Conservation (phyloP, 179 eudicot genomes). For the Silene coronaria region DNA sequence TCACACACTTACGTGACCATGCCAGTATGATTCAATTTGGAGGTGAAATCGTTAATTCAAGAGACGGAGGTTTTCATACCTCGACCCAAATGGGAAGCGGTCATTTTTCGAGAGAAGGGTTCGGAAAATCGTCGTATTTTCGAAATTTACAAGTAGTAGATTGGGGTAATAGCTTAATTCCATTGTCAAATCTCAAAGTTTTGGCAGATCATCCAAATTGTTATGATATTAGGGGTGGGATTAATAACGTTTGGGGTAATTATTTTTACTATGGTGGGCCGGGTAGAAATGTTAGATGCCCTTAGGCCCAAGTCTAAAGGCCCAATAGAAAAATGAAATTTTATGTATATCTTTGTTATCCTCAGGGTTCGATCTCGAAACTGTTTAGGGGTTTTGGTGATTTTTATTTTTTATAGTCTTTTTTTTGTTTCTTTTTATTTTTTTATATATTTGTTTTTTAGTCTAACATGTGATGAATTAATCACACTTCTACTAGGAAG, state of each 20-base stretch:
- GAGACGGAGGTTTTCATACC: slow-evolving; percentile 43
- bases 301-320: slow-evolving; percentile 19
- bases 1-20: slow-evolving; percentile 45
- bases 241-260: slow-evolving; percentile 60
- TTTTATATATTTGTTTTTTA: slow-evolving; percentile 4
- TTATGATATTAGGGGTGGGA: slow-evolving; percentile 54
- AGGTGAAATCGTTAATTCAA: slow-evolving; percentile 53
- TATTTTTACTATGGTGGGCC: slow-evolving; percentile 75
- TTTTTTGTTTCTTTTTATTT: neutral
- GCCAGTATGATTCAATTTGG: slow-evolving; percentile 72
- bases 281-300: slow-evolving; percentile 51
- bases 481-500: slow-evolving; percentile 22
- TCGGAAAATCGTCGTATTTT: slow-evolving; percentile 55
- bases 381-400: slow-evolving; percentile 24
- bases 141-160: slow-evolving; percentile 59
- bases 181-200: slow-evolving; percentile 42
- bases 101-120: slow-evolving; percentile 56
- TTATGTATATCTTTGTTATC: no score
- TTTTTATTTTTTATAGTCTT: slow-evolving; percentile 24
- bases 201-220: slow-evolving; percentile 67
- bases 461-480: slow-evolving; percentile 21
- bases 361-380: neutral
- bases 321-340: no score
- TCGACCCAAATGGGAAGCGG: slow-evolving; percentile 75
- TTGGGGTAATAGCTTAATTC: slow-evolving; percentile 56